Evolutionary conservation across 1,284 basidiomycete species (phyloP), one percentile per base, ranked within the genome.

Genomic region (Lentinula novae-zelandiae): DNA sequence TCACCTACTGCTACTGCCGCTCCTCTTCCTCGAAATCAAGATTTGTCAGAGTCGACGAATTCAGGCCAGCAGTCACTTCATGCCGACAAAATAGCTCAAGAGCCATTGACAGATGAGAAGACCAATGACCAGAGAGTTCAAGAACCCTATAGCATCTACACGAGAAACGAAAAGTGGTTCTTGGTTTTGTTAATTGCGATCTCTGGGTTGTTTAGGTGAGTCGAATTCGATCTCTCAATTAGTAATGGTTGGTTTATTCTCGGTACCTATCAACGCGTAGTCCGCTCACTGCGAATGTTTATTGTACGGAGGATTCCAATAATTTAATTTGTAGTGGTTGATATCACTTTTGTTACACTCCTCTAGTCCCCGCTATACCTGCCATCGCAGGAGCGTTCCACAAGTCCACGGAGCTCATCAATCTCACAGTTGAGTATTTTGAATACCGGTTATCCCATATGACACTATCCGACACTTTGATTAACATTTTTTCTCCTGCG

Each of bases 361-460:
- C 33, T 58, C 7, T 42, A 58, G 57, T 61, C 22, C 60, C 60
- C 15, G 60, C 60, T 17, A 86, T 93, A 57, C 90, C 90, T 0
- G 77, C 79, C 2, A 77, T 93, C 33, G 78, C 87, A 0, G 62
- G 65, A 4, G 87, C 78, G 1, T 89, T 93, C 64, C 65, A 85
- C 64, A 83, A 85, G 61, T 82, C 85, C 0, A 78, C 79, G 2
- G 87, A 91, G 65, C 72, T 85, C n/a, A 89, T 92, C 46, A 91
- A 92, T 66, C 68, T 93, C 44, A 89, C 89, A 1, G 86, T 78
- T 52, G 39, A 46, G 44, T 46, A 1, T 13, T 52, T 60, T 12
- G 15, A 36, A 5, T 15, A 8, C 10, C 3, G 49, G 3, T 17
- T 34, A 10, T 20, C 31, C 33, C 15, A n/a, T 17, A 20, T 13